Evolutionary conservation across 2,329 filamentous ascomycete genomes (phyloP), one percentile per base, ranked within the genome.

Genomic region (Arthrobotrys sinensis): DNA sequence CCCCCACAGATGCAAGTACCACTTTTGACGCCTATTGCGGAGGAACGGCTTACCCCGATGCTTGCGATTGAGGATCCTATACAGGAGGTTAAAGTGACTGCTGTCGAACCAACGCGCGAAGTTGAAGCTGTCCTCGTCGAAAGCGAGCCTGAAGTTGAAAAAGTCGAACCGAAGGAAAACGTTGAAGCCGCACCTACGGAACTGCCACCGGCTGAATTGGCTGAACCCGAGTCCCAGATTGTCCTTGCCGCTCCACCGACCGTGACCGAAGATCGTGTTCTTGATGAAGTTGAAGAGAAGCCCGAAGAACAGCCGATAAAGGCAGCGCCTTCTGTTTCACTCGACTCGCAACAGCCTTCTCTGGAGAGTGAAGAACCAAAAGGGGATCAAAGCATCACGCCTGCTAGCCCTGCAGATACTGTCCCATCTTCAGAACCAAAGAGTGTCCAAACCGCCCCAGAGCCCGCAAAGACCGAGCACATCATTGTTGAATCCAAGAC

Each of bases 1-100:
- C 57, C 48, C 4, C 34, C 57, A 16, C 60, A 77, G 19, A 50
- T 67, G 38, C 66, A 63, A n/a, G 40, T 64, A 6, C 66, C 62
- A 1, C 11, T 36, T 24, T 32, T 55, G 43, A 71, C 34, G 16
- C 66, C 73, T 34, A 67, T 71, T 43, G 73, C 52, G 5, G 75
- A 78, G 45, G 75, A 77, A 40, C n/a, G 19, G n/a, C 57, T 34
- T 38, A 45, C 66, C 1, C 60, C 66, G 21, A 16, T 69, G 36
- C 50, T 60, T 57, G 46, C 6, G 36, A 12, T 40, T 4, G n/a
- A 14, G 12, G 46, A 46, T 38, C 36, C 46, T 12, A 16, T 16
- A 3, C 8, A 36, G 8, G 48, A 28, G 5, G 38, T 14, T 19
- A 60, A 11, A 32, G 32, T 64, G 11, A 45, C 12, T 50, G 52